Conservation (phyloP, 371 early-diverging fungal genomes). For the Mortierella sp. region DNA sequence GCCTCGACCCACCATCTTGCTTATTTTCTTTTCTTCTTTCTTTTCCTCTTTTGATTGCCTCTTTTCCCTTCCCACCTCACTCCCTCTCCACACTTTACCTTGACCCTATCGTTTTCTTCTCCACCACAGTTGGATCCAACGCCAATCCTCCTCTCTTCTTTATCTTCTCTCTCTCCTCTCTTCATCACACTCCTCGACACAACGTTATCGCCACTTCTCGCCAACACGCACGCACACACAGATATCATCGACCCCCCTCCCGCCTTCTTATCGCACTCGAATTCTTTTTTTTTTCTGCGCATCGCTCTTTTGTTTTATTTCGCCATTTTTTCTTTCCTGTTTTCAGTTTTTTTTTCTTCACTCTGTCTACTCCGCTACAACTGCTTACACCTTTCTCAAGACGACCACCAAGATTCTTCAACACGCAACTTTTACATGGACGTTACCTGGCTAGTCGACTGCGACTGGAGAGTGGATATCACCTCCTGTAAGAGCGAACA, state of each 20-base stretch:
- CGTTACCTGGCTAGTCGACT: constrained; percentile 54
- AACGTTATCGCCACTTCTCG: not conserved
- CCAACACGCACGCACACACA: not conserved
- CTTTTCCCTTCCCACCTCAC: not conserved
- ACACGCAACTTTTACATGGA: constrained; percentile 43
- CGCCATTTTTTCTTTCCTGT: not conserved
- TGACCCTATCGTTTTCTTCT: constrained; percentile 2
- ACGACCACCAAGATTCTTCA: not conserved
- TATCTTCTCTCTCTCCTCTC: not conserved
- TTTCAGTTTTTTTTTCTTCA: not conserved
- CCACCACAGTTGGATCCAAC: not conserved
- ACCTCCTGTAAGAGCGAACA: constrained; percentile 36
- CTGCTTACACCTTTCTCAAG: constrained; percentile 1
- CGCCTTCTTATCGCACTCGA: not conserved
- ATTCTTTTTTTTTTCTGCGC: not conserved
- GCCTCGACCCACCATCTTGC: constrained; percentile 4
- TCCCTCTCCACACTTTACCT: not conserved
- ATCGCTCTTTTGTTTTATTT: not conserved
- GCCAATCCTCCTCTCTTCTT: not conserved
- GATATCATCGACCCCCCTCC: not conserved
- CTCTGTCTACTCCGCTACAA: not conserved
- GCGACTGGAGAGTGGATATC: constrained; percentile 58
- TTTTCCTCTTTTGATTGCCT: not conserved
- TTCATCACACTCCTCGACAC: not conserved
- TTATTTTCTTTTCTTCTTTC: not conserved